Evolutionary conservation across 495 filamentous ascomycete species (phyloP).

Genomic region (Hyaloscypha bicolor): DNA sequence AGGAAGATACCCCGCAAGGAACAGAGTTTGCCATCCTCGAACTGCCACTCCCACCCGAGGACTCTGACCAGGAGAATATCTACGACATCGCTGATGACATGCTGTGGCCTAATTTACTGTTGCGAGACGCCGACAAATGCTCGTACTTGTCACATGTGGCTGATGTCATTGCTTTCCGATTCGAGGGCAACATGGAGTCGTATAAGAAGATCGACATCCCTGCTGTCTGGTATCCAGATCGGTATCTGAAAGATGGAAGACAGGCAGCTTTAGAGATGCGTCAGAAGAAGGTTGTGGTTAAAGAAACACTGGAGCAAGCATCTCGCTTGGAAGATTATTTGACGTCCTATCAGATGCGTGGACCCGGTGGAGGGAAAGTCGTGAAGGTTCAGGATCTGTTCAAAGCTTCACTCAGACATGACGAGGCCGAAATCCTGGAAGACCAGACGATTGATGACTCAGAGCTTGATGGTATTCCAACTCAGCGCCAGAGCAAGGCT

Average conservation of each 20-base stretch:
- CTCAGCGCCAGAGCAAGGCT: conserved; percentile 27
- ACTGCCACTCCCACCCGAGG: conserved; percentile 38
- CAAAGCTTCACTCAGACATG: conserved; percentile 25
- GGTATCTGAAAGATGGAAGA: conserved; percentile 66
- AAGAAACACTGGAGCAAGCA: conserved; percentile 31
- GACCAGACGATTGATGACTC: conserved; percentile 30
- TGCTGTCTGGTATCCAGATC: conserved; percentile 72
- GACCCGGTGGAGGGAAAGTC: conserved; percentile 18
- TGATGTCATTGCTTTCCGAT: conserved; percentile 68
- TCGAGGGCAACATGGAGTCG: conserved; percentile 46
- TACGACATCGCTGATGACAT: conserved; percentile 74
- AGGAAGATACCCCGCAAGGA: conserved; percentile 27
- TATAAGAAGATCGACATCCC: conserved; percentile 64
- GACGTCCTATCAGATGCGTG: conserved; percentile 21
- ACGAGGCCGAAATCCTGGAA: conserved; percentile 38
- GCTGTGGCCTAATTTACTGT: conserved; percentile 55
- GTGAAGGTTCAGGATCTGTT: conserved; percentile 32
- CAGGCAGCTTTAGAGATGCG: conserved; percentile 50
- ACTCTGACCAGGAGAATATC: conserved; percentile 49
- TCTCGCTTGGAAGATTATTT: conserved; percentile 30
- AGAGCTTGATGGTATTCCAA: conserved; percentile 4
- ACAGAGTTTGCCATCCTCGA: conserved; percentile 47
- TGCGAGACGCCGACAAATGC: conserved; percentile 44
- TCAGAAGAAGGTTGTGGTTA: conserved; percentile 37
- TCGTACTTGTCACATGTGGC: conserved; percentile 56